Conservation (phyloP, 2,329 filamentous ascomycete species). For the Leptodontidium sp. region DNA sequence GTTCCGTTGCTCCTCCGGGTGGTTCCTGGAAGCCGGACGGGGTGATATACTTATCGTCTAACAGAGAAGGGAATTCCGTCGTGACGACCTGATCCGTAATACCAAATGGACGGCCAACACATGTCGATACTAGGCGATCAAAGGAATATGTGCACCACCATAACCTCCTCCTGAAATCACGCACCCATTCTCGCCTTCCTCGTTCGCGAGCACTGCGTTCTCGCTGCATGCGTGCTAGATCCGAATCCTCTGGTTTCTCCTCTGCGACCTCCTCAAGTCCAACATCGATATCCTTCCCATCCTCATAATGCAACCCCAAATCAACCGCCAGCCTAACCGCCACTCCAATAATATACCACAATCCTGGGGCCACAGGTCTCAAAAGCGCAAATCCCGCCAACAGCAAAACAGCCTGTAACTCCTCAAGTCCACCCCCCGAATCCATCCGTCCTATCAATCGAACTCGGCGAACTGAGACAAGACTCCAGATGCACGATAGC, state of each 20-base stretch:
- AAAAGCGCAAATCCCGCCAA: conserved; percentile 91
- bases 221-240: conserved; percentile 46
- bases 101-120: conserved; percentile 90
- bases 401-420: conserved; percentile 90
- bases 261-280: conserved; percentile 60
- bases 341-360: conserved; percentile 98
- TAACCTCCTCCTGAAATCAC: conserved; percentile 84
- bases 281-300: conserved; percentile 71
- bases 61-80: conserved; percentile 88
- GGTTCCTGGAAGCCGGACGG: conserved; percentile 74
- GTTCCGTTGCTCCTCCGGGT: conserved; percentile 58
- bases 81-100: conserved; percentile 97
- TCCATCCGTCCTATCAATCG: conserved; percentile 62
- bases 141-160: conserved; percentile 99
- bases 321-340: conserved; percentile 91
- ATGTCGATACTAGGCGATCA: conserved; percentile 92
- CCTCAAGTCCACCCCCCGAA: conserved; percentile 91
- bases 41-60: conserved; percentile 91
- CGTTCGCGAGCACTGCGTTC: conserved; percentile 57
- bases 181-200: conserved; percentile 79
- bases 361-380: conserved; percentile 87
- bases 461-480: conserved; percentile 69
- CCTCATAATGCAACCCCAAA: conserved; percentile 90
- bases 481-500: conserved; percentile 91
- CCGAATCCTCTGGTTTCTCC: conserved; percentile 47